A percentile compares a stretch with the other conserved stretches of the same genome.
Evolutionary conservation across 345 rosid species (phyloP).

Genomic region (Mercurialis annua): DNA sequence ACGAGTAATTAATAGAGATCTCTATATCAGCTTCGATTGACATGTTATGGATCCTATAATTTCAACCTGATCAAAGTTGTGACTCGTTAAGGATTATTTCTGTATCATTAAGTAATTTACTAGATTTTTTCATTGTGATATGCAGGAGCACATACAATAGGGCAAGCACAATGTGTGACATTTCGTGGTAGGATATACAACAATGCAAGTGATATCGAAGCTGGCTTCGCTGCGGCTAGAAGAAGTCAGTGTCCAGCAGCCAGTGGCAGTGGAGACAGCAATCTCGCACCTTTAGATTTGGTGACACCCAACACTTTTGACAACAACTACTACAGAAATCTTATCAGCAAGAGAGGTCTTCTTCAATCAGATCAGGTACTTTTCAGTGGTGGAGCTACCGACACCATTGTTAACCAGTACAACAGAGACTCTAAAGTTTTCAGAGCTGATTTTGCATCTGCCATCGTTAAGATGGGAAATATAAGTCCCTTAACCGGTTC

Average conservation of each 20-base stretch:
- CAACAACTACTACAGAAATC: constrained; percentile 9
- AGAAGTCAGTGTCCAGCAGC: neutral
- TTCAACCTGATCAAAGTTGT: too few species aligned
- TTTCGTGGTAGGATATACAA: constrained; percentile 7
- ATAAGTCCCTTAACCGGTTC: constrained; percentile 7
- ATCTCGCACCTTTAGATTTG: constrained; percentile 10
- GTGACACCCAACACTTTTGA: constrained; percentile 7
- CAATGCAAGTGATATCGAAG: constrained; percentile 4
- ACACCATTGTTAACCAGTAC: constrained; percentile 4
- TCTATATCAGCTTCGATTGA: too few species aligned
- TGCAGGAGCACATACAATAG: constrained; percentile 14
- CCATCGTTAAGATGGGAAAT: constrained; percentile 13
- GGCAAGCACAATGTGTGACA: constrained; percentile 11
- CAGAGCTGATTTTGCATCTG: constrained; percentile 11
- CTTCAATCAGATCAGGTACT: constrained; percentile 12
- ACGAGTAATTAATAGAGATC: too few species aligned
- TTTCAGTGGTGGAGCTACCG: constrained; percentile 12
- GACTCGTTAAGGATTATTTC: too few species aligned
- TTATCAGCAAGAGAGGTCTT: constrained; percentile 1
- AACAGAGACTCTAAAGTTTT: neutral
- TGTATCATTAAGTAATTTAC: too few species aligned
- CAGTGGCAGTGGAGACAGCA: neutral
- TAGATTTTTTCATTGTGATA: too few species aligned
- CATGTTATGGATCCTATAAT: too few species aligned
- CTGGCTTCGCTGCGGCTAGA: constrained; percentile 2